Percentiles rank a stretch among this genome's conserved stretches.
These are phyloP conservation scores for Aureobasidium uvarum DNA, from an alignment of 2,329 filamentous ascomycete species.

Conservation along the genomic window DNA sequence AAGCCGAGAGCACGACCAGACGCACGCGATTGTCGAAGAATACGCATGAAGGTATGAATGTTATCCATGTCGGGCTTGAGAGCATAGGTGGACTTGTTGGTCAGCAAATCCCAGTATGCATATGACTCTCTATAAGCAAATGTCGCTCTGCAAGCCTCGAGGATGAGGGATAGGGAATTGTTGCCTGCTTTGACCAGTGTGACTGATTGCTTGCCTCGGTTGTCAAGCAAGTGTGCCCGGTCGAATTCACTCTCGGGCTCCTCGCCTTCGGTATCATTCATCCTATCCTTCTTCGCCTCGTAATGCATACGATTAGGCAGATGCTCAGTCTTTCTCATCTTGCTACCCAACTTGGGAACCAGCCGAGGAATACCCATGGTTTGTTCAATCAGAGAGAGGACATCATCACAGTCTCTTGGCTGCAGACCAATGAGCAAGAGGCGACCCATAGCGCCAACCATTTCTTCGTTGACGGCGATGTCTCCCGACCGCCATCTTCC, in stretches of 20 bases:
- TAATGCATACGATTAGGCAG: conserved; percentile 29
- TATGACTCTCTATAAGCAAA: conserved; percentile 60
- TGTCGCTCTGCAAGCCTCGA: conserved; percentile 62
- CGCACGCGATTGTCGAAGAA: conserved; percentile 64
- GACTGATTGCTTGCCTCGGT: not conserved
- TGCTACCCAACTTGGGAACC: conserved; percentile 41
- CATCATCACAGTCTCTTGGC: conserved; percentile 64
- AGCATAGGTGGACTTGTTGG: conserved; percentile 51
- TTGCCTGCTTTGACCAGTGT: conserved; percentile 51
- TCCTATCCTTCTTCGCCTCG: conserved; percentile 1
- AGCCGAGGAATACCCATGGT: conserved; percentile 71
- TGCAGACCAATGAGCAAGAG: conserved; percentile 65
- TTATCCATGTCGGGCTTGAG: conserved; percentile 71
- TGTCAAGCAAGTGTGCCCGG: conserved; percentile 1
- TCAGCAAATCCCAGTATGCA: conserved; percentile 76
- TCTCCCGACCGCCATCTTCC: conserved; percentile 70
- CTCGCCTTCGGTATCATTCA: conserved; percentile 13
- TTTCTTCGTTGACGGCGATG: conserved; percentile 69
- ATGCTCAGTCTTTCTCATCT: conserved; percentile 34
- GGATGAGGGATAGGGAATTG: conserved; percentile 64
- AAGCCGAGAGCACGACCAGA: conserved; percentile 57
- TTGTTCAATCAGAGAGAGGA: conserved; percentile 75
- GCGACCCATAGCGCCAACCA: conserved; percentile 79
- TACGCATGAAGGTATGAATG: conserved; percentile 64
- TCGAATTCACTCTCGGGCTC: conserved; percentile 26